Base-by-base conservation (phyloP, 2,329 filamentous ascomycete genomes). In the Pseudogymnoascus sp. region DNA sequence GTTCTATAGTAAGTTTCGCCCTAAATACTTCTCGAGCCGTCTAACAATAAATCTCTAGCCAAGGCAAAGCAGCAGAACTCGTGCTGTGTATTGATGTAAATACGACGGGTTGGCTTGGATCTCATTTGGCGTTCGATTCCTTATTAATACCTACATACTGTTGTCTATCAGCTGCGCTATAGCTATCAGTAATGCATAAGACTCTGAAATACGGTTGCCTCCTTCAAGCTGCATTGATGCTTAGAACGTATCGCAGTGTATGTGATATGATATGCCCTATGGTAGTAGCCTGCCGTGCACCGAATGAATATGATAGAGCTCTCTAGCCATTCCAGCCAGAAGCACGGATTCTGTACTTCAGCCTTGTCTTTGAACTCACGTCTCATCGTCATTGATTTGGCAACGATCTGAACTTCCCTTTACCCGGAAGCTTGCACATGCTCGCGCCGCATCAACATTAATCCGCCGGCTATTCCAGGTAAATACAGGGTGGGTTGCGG, bases 31-130 rank as follows among this genome's bases (percentile, higher is more conserved):
- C 2, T 31, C 23, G 21, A 15, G n/a, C 29, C 3, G 33, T 31
- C 62, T 62, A 33, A 62, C 44, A 61, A 29, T 10, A 1, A 31
- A 62, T 29, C 46, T 53, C 64, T 62, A 83, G 80, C 79, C 75
- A 78, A 88, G 81, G 88, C 88, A 72, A 91, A 91, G 82, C 90
- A 90, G 78, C 87, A 90, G 75, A 91, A 91, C 77, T 88, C 86
- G 23, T 91, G 88, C 83, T 90, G 88, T 73, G 71, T 85, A 64
- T 72, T 89, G 70, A 89, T 89, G 86, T 90, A 83, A 68, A 69
- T 69, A 53, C 29, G 50, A 13, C n/a, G 50, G 50, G 50, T 21
- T 56, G n/a, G 29, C 50, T 56, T 56, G 50, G 50, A 56, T 56
- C 50, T 56, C 29, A 56, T 56, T 56, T 56, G 50, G 50, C 50